Conservation (phyloP, 306 rosid genomes). For the Ochetophila trinervis region DNA sequence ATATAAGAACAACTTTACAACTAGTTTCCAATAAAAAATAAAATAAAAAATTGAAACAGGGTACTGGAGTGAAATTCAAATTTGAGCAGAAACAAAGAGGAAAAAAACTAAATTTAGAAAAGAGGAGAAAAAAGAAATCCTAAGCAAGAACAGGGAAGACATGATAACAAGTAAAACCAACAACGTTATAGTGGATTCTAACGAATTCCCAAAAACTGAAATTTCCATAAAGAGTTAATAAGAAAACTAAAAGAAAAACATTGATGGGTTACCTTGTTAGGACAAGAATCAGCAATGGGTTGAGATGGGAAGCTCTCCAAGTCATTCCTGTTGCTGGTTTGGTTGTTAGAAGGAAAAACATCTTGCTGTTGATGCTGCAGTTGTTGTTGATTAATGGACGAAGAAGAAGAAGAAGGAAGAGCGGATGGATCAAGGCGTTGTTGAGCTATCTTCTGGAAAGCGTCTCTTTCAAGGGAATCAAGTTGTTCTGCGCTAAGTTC, state of each 20-base stretch:
- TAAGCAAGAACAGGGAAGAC: neutral
- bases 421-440: conserved; percentile 35
- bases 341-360: neutral
- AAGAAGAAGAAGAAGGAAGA: conserved; percentile 24
- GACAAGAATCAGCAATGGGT: conserved; percentile 23
- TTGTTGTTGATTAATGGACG: conserved; percentile 8
- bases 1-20: too few relatives aligned
- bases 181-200: too few relatives aligned
- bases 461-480: conserved; percentile 83
- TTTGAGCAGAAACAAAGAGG: too few relatives aligned
- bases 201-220: conserved; percentile 14
- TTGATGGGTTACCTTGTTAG: conserved; percentile 30
- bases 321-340: conserved; percentile 11
- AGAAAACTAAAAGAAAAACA: conserved; percentile 9
- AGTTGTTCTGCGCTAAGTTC: conserved; percentile 66
- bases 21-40: too few relatives aligned
- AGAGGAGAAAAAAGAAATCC: too few relatives aligned
- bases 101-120: too few relatives aligned
- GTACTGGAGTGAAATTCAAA: too few relatives aligned
- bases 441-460: conserved; percentile 71
- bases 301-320: conserved; percentile 23
- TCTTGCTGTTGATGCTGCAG: neutral
- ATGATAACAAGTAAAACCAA: neutral
- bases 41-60: too few relatives aligned
- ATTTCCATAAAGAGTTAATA: neutral